Evolutionary conservation across 2,329 filamentous ascomycete species (phyloP).

Genomic region (Cladophialophora yegresii): DNA sequence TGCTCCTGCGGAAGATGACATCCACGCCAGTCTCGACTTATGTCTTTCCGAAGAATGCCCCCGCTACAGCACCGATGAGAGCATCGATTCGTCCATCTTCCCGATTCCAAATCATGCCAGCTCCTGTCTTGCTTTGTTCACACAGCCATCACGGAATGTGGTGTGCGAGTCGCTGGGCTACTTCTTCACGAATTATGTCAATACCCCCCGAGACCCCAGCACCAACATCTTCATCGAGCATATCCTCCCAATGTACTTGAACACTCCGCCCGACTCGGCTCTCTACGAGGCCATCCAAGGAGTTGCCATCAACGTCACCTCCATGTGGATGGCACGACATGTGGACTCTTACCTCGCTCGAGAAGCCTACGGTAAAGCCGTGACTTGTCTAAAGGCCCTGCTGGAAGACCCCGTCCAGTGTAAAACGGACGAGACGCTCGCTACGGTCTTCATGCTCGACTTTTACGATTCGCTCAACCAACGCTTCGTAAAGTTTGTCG

Average conservation of each 20-base stretch:
- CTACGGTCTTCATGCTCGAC: slow-evolving; percentile 31
- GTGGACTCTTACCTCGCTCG: slow-evolving; percentile 23
- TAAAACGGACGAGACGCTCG: slow-evolving; percentile 26
- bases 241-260: slow-evolving; percentile 28
- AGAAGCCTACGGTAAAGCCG: slow-evolving; percentile 22
- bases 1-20: neutral
- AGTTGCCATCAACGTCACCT: slow-evolving; percentile 26
- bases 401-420: slow-evolving; percentile 20
- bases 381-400: slow-evolving; percentile 13
- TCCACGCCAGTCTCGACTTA: neutral
- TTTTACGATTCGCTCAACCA: slow-evolving; percentile 31
- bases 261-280: slow-evolving; percentile 17
- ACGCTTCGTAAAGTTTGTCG: slow-evolving; percentile 25
- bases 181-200: slow-evolving; percentile 33
- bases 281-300: slow-evolving; percentile 24
- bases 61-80: neutral
- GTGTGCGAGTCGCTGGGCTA: slow-evolving; percentile 25
- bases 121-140: neutral
- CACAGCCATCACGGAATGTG: slow-evolving; percentile 20
- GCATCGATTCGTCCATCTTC: neutral
- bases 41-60: neutral
- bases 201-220: slow-evolving; percentile 28
- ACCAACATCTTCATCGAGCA: slow-evolving; percentile 32
- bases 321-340: slow-evolving; percentile 25
- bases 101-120: neutral